Conservation (phyloP, 805 yeast species). For the Schwanniomyces polymorphus region DNA sequence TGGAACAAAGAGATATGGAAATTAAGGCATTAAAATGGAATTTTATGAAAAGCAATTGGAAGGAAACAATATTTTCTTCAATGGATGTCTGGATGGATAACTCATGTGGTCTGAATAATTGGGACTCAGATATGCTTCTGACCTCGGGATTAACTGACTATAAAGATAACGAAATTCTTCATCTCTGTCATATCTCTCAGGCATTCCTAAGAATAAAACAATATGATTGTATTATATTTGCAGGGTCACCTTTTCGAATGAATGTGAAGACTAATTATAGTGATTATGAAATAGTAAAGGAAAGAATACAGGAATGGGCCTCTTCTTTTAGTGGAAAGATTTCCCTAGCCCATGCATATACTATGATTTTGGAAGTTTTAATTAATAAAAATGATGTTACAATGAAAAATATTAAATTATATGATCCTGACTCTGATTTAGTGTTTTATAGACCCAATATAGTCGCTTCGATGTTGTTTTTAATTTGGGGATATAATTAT, state of each 20-base stretch:
- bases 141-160: slow-evolving; percentile 12
- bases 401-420: slow-evolving; percentile 12
- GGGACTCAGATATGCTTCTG: not conserved
- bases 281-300: slow-evolving; percentile 48
- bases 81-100: slow-evolving; percentile 20
- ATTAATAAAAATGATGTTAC: slow-evolving; percentile 27
- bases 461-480: slow-evolving; percentile 38
- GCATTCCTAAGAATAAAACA: slow-evolving; percentile 21
- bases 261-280: slow-evolving; percentile 40
- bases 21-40: slow-evolving; percentile 18
- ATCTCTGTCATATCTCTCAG: slow-evolving; percentile 22
- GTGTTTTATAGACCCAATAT: slow-evolving; percentile 36
- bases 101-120: slow-evolving; percentile 16
- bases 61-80: slow-evolving; percentile 15
- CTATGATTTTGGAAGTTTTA: slow-evolving; percentile 58
- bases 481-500: slow-evolving; percentile 53
- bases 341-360: slow-evolving; percentile 58
- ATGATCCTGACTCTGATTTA: slow-evolving; percentile 51
- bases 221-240: slow-evolving; percentile 26
- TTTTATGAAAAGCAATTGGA: slow-evolving; percentile 14
- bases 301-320: slow-evolving; percentile 55
- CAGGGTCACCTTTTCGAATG: slow-evolving; percentile 28
- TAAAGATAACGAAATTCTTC: slow-evolving; percentile 6
- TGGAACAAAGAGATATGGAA: slow-evolving; percentile 18
- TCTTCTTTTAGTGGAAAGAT: slow-evolving; percentile 45